These are phyloP conservation scores for Mortierella sp. DNA, from an alignment of 371 early-diverging fungal species.

Conservation along the genomic window DNA sequence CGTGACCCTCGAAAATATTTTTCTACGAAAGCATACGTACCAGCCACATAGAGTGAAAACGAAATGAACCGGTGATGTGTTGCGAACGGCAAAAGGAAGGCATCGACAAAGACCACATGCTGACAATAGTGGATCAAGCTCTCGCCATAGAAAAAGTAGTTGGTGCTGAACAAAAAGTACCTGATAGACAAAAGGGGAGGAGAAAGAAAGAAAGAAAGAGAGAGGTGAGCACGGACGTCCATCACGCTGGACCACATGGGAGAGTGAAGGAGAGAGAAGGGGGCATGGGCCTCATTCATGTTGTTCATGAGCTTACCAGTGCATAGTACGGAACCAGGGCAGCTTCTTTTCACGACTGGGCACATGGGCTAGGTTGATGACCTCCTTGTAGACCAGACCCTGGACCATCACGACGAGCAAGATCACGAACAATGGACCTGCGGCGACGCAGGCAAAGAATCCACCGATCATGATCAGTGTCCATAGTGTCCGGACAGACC, in stretches of 20 bases:
- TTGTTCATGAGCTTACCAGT: conserved; percentile 64
- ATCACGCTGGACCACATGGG: too few relatives aligned
- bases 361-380: conserved; percentile 85
- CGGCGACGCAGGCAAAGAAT: conserved; percentile 77
- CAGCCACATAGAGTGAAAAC: conserved; percentile 82
- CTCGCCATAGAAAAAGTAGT: conserved; percentile 92
- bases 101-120: conserved; percentile 75
- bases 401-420: conserved; percentile 83
- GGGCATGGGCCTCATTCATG: too few relatives aligned
- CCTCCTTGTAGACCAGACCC: conserved; percentile 81
- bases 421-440: conserved; percentile 79
- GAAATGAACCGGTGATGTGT: conserved; percentile 93
- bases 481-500: conserved; percentile 79
- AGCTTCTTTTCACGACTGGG: conserved; percentile 82
- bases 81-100: conserved; percentile 80
- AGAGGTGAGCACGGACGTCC: neutral
- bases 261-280: too few relatives aligned
- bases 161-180: conserved; percentile 80
- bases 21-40: conserved; percentile 41
- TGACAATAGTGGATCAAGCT: conserved; percentile 86
- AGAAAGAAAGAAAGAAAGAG: too few relatives aligned
- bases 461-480: conserved; percentile 87
- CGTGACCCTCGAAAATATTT: too few relatives aligned
- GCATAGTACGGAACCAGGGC: conserved; percentile 90
- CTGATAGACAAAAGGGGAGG: too few relatives aligned